Evolutionary conservation across 345 rosid species (phyloP), one percentile per base, ranked within the genome.

Genomic region (Cardamine chenopodiifolia): DNA sequence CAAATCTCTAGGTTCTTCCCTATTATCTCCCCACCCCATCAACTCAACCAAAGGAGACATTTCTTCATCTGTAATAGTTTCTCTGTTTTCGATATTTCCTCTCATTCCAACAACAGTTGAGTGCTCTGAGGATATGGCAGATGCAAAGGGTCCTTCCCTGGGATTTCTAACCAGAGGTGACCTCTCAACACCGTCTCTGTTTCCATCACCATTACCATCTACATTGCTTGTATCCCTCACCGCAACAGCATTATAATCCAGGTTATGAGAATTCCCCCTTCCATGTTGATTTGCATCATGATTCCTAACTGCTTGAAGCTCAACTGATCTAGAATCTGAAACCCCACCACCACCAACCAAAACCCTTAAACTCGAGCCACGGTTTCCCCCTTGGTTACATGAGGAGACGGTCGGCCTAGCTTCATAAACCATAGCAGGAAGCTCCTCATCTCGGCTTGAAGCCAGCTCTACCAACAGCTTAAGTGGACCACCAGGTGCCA

Each of bases 401-500:
- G 88, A 79, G 50, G 88, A 79, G 58, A 88, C 90, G 4, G 83
- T 79, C n/a, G 99, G 97, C 23, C 99, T 85, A 65, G 97, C 97
- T 83, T 95, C 97, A 57, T 95, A 95, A 4, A 95, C 83, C 86
- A 92, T 81, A 7, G 99, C 99, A 48, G 99, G 99, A 47, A 95
- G 93, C 69, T 95, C 99, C 73, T 95, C 92, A 56, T 90, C 93
- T 44, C 97, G 87, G 68, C 77, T 88, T 1, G 97, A 93, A 61
- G 99, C 96, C 65, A 95, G 85, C 80, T 92, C 92, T 13, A 95
- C 97, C 79, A 95, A 74, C 74, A 95, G 59, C 85, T 90, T 95
- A 60, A 92, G 98, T 3, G 98, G 98, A 2, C 98, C 98, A 42
- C 98, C 97, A 48, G 98, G 99, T 4, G 91, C 97, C 79, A 94